Conservation (phyloP, 495 filamentous ascomycete species). For the Aspergillus carlsbadensis region DNA sequence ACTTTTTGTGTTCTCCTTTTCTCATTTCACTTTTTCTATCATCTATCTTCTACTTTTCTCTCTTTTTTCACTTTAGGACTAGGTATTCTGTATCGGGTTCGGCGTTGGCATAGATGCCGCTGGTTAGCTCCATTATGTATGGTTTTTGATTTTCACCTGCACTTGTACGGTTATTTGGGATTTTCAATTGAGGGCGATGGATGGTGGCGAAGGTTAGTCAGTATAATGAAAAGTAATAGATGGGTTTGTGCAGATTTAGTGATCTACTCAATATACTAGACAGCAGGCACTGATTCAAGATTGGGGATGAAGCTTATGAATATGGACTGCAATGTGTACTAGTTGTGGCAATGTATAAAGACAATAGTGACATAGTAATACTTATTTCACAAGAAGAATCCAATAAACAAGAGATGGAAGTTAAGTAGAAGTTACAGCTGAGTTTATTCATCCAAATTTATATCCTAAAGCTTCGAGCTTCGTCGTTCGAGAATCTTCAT, state of each 20-base stretch:
- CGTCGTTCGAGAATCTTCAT: constrained; percentile 9
- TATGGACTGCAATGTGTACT: too few relatives aligned
- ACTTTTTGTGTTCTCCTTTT: not conserved
- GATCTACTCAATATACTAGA: too few relatives aligned
- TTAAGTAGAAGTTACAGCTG: not conserved
- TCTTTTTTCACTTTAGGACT: not conserved
- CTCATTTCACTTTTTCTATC: not conserved
- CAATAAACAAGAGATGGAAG: not conserved
- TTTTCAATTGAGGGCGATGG: too few relatives aligned
- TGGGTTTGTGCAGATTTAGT: too few relatives aligned
- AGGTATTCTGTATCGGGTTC: constrained; percentile 6
- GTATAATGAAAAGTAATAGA: too few relatives aligned
- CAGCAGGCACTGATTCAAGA: too few relatives aligned
- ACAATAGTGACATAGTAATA: too few relatives aligned
- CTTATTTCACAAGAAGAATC: not conserved
- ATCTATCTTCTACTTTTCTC: not conserved
- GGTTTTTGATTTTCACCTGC: too few relatives aligned
- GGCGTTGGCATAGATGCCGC: constrained; percentile 16
- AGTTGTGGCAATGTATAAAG: too few relatives aligned
- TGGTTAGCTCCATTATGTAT: not conserved
- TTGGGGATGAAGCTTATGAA: too few relatives aligned
- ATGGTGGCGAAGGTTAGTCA: too few relatives aligned
- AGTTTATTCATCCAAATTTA: not conserved
- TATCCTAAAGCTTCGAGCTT: constrained; percentile 1
- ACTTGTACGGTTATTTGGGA: too few relatives aligned